These are phyloP conservation scores for Sarocladium brachiariae DNA, from an alignment of 2,329 filamentous ascomycete genomes.

Conservation along the genomic window DNA sequence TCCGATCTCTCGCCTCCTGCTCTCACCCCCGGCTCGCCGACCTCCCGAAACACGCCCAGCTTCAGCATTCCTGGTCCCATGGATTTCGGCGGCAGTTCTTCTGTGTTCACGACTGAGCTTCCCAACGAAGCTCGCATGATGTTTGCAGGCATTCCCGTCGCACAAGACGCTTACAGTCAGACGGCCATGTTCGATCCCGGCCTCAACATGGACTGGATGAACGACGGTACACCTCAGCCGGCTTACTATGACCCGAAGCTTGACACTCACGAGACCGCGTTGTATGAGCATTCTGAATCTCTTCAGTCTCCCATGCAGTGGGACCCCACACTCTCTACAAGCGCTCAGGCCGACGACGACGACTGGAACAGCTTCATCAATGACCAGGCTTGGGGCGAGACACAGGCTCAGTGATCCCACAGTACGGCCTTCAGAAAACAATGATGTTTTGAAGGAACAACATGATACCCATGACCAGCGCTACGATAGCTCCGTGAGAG, in stretches of 20 bases:
- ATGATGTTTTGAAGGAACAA: not conserved
- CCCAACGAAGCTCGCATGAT: conserved; percentile 37
- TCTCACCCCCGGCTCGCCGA: conserved; percentile 21
- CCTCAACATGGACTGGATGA: conserved; percentile 2
- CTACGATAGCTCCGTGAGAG: not conserved
- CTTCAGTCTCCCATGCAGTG: conserved; percentile 6
- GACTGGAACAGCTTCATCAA: conserved; percentile 26
- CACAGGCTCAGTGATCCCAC: conserved; percentile 3
- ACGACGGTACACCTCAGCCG: not conserved
- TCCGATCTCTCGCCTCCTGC: conserved; percentile 21
- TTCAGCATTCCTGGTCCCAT: conserved; percentile 16
- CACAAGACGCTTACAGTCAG: conserved; percentile 13
- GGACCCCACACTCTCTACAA: not conserved
- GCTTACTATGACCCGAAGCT: conserved; percentile 1
- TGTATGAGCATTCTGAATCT: not conserved
- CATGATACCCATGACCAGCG: conserved; percentile 2
- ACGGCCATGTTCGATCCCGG: conserved; percentile 12
- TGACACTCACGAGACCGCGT: not conserved
- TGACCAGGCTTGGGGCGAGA: conserved; percentile 19
- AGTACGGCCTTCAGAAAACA: not conserved
- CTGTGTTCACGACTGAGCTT: conserved; percentile 35
- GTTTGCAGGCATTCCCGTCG: conserved; percentile 20
- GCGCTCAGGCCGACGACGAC: conserved; percentile 18
- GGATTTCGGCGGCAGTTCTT: conserved; percentile 18
- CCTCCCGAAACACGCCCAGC: conserved; percentile 15